These are phyloP conservation scores for Leccinum pallidistipes DNA, from an alignment of 1,284 basidiomycete species.

Conservation along the genomic window DNA sequence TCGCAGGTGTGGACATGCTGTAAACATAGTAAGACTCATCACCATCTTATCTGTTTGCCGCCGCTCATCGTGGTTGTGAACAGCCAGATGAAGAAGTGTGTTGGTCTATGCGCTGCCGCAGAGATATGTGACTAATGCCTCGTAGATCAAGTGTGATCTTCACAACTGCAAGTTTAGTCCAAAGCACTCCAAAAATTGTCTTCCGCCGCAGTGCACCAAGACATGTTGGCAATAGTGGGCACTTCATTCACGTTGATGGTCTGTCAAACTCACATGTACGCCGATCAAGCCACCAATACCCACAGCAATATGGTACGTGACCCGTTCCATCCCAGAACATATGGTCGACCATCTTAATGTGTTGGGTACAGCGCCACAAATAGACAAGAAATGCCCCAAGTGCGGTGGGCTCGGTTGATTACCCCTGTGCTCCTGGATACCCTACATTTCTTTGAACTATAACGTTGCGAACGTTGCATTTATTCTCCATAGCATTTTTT, in stretches of 20 bases:
- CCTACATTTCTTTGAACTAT: slow-evolving; percentile 2
- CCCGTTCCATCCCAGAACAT: slow-evolving; percentile 44
- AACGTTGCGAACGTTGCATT: slow-evolving; percentile 9
- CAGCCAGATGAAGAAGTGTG: slow-evolving; percentile 66
- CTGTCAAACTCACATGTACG: slow-evolving; percentile 12
- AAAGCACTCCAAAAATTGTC: slow-evolving; percentile 51
- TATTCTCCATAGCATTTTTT: slow-evolving; percentile 7
- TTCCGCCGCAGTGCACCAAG: slow-evolving; percentile 50
- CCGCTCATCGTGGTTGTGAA: slow-evolving; percentile 13
- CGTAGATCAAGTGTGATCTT: slow-evolving; percentile 62
- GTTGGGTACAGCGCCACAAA: slow-evolving; percentile 39
- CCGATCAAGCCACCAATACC: slow-evolving; percentile 55
- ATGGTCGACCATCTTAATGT: slow-evolving; percentile 36
- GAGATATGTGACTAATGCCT: neutral
- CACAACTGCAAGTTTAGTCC: slow-evolving; percentile 66
- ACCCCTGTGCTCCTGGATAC: slow-evolving; percentile 1
- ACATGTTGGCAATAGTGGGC: slow-evolving; percentile 75
- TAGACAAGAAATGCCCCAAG: slow-evolving; percentile 35
- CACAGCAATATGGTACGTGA: slow-evolving; percentile 60
- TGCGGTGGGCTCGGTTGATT: slow-evolving; percentile 25
- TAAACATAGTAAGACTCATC: slow-evolving; percentile 46
- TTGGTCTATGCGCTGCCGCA: neutral
- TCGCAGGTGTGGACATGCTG: slow-evolving; percentile 58
- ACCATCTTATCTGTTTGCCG: slow-evolving; percentile 4
- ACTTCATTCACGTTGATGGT: neutral